These are phyloP conservation scores for Astrephomene gubernaculifera DNA, from an alignment of 139 green algal species.

Conservation along the genomic window DNA sequence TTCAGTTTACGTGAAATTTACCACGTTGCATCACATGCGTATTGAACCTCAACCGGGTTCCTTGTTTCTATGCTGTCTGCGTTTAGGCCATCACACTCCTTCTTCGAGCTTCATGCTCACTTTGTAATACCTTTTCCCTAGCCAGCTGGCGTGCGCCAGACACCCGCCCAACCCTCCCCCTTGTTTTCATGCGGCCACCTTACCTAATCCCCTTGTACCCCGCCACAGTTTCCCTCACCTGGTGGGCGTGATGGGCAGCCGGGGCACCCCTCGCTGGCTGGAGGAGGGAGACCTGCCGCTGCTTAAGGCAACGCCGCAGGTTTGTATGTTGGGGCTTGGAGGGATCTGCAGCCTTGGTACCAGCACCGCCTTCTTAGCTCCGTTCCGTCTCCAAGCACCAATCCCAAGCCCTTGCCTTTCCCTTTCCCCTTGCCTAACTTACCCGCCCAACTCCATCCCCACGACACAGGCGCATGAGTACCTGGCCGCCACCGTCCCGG, in stretches of 20 bases:
- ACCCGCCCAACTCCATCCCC: no score
- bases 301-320: conserved; percentile 5
- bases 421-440: not conserved
- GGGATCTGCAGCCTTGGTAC: not conserved
- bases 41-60: no score
- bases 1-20: no score
- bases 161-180: no score
- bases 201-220: not conserved
- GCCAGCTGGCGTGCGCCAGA: no score
- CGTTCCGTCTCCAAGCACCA: not conserved
- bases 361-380: no score
- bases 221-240: conserved; percentile 17
- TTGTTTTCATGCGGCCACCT: no score
- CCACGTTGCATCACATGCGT: no score
- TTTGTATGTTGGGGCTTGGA: not conserved
- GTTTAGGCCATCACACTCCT: no score
- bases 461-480: not conserved
- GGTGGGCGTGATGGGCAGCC: not conserved
- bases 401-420: not conserved
- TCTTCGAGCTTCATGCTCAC: no score
- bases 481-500: conserved; percentile 13
- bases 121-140: no score
- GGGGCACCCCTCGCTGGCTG: not conserved
- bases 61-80: no score
- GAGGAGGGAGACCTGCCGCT: not conserved